Evolutionary conservation across 495 filamentous ascomycete genomes (phyloP).

Genomic region (Penicillium maclennaniae): DNA sequence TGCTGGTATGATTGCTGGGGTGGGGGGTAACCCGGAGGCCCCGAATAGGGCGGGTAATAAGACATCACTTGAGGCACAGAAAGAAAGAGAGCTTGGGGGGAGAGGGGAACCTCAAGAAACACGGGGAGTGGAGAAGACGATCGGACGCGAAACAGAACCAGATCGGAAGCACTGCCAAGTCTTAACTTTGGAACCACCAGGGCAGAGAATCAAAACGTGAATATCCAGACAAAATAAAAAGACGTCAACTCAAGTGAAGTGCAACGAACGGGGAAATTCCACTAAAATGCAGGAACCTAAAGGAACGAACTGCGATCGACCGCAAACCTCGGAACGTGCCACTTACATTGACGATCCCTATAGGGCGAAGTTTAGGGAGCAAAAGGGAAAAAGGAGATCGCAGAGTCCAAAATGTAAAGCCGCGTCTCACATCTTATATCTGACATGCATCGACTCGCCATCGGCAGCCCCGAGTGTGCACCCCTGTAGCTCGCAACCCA

Average conservation of each 20-base stretch:
- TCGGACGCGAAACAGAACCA: constrained; percentile 21
- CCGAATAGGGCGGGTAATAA: constrained; percentile 48
- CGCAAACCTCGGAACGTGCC: neutral
- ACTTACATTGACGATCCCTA: constrained; percentile 7
- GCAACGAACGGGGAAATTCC: neutral
- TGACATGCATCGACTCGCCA: constrained; percentile 17
- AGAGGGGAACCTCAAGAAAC: neutral
- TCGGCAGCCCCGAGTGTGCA: constrained; percentile 24
- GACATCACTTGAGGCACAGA: constrained; percentile 37
- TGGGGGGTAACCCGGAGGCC: constrained; percentile 48
- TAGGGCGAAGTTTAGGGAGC: constrained; percentile 1
- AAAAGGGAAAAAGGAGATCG: neutral
- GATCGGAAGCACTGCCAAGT: constrained; percentile 21
- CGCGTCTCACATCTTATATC: constrained; percentile 14
- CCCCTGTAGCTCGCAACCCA: constrained; percentile 13
- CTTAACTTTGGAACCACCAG: neutral
- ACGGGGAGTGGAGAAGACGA: constrained; percentile 20
- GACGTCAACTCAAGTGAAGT: neutral
- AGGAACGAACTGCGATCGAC: constrained; percentile 10
- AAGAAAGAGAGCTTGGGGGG: neutral
- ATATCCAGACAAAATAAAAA: too few species aligned
- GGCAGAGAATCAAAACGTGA: too few species aligned
- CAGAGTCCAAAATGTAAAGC: neutral
- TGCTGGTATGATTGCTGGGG: constrained; percentile 37
- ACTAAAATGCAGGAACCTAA: constrained; percentile 3